phyloP scores from a whole-genome alignment of 805 yeast genomes.

The Schizosaccharomyces pombe region DNA sequence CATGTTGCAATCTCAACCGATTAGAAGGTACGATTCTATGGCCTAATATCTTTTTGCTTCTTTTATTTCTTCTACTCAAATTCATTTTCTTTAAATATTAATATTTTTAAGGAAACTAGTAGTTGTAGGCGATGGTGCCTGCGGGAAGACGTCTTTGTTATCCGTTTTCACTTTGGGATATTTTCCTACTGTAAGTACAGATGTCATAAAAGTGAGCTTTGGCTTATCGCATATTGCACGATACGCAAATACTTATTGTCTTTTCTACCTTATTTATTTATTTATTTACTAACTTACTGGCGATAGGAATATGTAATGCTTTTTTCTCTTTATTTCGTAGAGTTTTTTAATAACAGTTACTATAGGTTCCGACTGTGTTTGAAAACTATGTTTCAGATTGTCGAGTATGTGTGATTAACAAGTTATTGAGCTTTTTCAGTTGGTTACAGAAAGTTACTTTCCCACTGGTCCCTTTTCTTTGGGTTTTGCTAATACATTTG shows the following conservation, averaged over 20 bases:
- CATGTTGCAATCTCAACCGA: background rate
- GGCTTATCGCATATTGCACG: no score
- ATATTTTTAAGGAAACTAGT: conserved; percentile 21
- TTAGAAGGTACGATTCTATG: background rate
- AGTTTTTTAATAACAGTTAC: background rate
- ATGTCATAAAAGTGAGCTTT: no score
- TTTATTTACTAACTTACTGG: background rate
- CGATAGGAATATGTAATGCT: conserved; percentile 10
- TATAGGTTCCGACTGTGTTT: conserved; percentile 75
- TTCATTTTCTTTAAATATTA: background rate
- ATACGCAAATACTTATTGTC: background rate
- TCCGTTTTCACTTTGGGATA: conserved; percentile 82
- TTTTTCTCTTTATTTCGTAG: background rate
- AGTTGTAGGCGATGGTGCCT: conserved; percentile 73
- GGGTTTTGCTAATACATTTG: background rate
- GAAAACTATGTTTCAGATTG: conserved; percentile 89
- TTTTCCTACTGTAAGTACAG: conserved; percentile 45
- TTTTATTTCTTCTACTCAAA: no score
- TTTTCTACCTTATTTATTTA: background rate
- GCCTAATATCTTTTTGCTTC: no score
- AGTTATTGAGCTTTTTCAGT: no score
- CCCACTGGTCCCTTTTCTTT: no score
- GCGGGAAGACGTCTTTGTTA: conserved; percentile 75
- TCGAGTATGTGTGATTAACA: conserved; percentile 34
- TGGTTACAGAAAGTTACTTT: no score